These are phyloP conservation scores for Pseudovirgaria hyperparasitica DNA, from an alignment of 2,329 filamentous ascomycete genomes.

Conservation along the genomic window DNA sequence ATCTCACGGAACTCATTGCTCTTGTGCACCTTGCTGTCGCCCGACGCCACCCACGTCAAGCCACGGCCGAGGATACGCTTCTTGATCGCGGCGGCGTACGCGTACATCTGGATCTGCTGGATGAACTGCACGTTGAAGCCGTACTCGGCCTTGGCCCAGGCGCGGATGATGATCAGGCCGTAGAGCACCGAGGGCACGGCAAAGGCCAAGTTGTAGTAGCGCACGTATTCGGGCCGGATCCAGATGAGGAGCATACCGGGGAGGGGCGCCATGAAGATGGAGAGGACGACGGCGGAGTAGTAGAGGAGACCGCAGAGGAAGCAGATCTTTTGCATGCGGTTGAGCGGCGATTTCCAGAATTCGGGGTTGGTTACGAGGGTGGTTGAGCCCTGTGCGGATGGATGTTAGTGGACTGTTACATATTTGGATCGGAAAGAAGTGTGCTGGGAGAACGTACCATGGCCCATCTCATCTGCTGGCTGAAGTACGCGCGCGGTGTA, in stretches of 20 bases:
- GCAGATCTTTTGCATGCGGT: conserved; percentile 29
- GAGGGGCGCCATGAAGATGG: conserved; percentile 29
- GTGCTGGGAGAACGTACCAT: conserved; percentile 29
- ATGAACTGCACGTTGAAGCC: conserved; percentile 31
- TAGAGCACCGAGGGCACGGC: conserved; percentile 29
- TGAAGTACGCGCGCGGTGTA: conserved; percentile 30
- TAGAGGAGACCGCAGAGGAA: conserved; percentile 29
- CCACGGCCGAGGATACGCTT: conserved; percentile 28
- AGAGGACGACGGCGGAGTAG: conserved; percentile 28
- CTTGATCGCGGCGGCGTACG: conserved; percentile 31
- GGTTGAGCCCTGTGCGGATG: too few relatives aligned
- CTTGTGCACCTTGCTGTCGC: conserved; percentile 29
- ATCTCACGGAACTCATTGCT: conserved; percentile 33
- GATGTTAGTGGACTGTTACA: too few relatives aligned
- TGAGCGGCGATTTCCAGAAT: conserved; percentile 28
- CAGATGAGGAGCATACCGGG: conserved; percentile 29
- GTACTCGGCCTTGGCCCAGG: conserved; percentile 29
- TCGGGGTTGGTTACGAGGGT: conserved; percentile 16
- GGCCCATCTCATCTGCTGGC: conserved; percentile 33
- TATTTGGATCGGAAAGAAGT: conserved; percentile 19
- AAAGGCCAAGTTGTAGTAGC: conserved; percentile 33
- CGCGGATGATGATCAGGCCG: conserved; percentile 25
- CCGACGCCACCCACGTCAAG: conserved; percentile 27
- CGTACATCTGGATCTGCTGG: conserved; percentile 30
- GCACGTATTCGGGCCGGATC: conserved; percentile 28